Conservation (phyloP, 2,329 filamentous ascomycete species). For the Ophiostoma novo-ulmi region DNA sequence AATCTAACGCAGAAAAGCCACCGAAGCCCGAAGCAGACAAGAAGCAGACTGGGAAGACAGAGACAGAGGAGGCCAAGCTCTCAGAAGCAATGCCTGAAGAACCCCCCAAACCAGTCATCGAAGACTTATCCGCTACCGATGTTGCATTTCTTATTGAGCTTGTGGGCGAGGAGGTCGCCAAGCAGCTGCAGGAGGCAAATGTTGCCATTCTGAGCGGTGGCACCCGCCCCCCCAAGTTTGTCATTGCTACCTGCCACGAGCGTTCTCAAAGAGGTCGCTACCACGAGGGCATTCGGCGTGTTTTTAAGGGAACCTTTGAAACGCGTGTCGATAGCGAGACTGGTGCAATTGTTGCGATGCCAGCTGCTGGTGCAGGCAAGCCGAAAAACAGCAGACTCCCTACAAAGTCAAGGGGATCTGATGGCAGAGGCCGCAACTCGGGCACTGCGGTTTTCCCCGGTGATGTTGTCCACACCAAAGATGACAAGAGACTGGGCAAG, state of each 20-base stretch:
- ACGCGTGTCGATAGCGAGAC: conserved; percentile 56
- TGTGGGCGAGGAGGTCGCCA: conserved; percentile 38
- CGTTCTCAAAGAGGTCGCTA: conserved; percentile 43
- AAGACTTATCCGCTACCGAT: conserved; percentile 35
- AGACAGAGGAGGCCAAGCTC: background rate
- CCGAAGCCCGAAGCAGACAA: background rate
- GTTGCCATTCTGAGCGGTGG: conserved; percentile 34
- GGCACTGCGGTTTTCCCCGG: conserved; percentile 5
- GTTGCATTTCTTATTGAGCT: conserved; percentile 38
- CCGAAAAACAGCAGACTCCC: conserved; percentile 23
- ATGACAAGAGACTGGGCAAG: conserved; percentile 33
- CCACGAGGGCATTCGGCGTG: conserved; percentile 64
- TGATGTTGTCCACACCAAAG: conserved; percentile 17
- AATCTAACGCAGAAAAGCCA: background rate
- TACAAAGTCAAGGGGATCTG: background rate
- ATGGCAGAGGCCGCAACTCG: conserved; percentile 24
- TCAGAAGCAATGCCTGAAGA: background rate
- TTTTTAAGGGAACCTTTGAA: conserved; percentile 74
- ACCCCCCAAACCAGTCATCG: conserved; percentile 1
- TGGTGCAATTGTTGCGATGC: conserved; percentile 57
- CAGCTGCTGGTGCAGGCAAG: conserved; percentile 19
- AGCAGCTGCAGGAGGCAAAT: conserved; percentile 42
- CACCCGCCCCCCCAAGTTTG: conserved; percentile 33
- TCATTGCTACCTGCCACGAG: conserved; percentile 42
- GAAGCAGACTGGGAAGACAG: background rate